Evolutionary conservation across 768 basidiomycete genomes (phyloP).

Genomic region (Floccularia luteovirens): DNA sequence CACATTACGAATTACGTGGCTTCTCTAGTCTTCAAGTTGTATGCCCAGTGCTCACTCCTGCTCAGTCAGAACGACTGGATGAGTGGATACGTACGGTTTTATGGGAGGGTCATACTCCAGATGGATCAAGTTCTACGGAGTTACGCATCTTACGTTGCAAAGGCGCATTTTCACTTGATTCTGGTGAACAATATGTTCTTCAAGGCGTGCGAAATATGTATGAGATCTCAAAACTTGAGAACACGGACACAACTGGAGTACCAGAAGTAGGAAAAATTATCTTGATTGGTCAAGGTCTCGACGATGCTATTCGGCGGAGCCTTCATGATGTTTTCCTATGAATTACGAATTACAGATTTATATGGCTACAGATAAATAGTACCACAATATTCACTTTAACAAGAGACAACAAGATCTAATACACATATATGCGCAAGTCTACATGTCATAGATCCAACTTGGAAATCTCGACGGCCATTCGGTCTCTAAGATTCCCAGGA

Average conservation of each 20-base stretch:
- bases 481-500: conserved; percentile 18
- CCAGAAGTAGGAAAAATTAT: conserved; percentile 74
- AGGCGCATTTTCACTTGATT: conserved; percentile 56
- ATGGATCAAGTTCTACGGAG: conserved; percentile 10
- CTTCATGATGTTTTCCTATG: conserved; percentile 29
- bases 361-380: background rate
- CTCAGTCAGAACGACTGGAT: conserved; percentile 52
- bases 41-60: conserved; percentile 48
- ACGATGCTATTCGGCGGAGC: conserved; percentile 45
- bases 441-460: conserved; percentile 17
- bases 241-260: conserved; percentile 34
- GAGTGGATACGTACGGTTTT: conserved; percentile 75
- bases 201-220: conserved; percentile 93
- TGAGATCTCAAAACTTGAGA: conserved; percentile 53
- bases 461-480: conserved; percentile 24
- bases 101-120: conserved; percentile 66
- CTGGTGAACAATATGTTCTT: conserved; percentile 61
- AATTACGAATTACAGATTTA: conserved; percentile 1
- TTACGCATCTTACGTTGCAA: conserved; percentile 82
- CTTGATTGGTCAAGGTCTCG: conserved; percentile 78
- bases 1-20: conserved; percentile 70
- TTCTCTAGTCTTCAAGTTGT: conserved; percentile 74
- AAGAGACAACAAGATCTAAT: background rate
- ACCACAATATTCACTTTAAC: conserved; percentile 1
- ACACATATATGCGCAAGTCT: background rate